Evolutionary conservation across 1,284 basidiomycete species (phyloP), one percentile per base, ranked within the genome.

Genomic region (Trichosporon sp.): DNA sequence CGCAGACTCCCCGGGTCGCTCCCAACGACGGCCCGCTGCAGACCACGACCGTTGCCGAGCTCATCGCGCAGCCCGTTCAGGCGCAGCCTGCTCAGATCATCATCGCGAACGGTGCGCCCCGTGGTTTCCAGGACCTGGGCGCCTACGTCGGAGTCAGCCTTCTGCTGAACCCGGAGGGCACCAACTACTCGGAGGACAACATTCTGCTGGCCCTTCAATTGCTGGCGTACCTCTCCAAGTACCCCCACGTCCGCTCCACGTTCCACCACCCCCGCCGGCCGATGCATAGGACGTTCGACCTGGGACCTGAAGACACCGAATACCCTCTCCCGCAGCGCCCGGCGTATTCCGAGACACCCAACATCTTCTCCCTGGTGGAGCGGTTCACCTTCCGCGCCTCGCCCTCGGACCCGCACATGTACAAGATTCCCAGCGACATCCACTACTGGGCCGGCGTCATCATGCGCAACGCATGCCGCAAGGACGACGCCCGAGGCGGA

Each of bases 361-460:
- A 95, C 78, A 91, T 99, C 38, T 99, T 99, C 82, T 93, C 93
- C 4, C 88, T 98, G 9, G 96, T 98, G 23, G 96, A 99, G 81
- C 86, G 94, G 62, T 98, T 97, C 85, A 98, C 96, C 0, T 95
- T 95, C 85, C 89, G 93, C 62, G 92, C 94, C 0, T 92, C 92
- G 65, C 89, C 91, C 23, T 88, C 89, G 1, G 92, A 95, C 78
- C 87, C 87, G 31, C 88, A 90, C 74, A 84, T 92, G 70, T 87
- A 88, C 7, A 88, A 89, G 42, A 86, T 98, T 5, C 93, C 95
- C 0, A 86, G 87, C 25, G 95, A 98, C 82, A 97, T 99, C 65
- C 94, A 98, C 84, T 98, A 98, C 79, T 99, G 96, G 97, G 96
- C 96, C 0, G 95, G 95, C 3, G 96, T 98, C 13, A 98, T 98